These are phyloP conservation scores for Microsporum ferrugineum DNA, from an alignment of 2,329 filamentous ascomycete species.

Conservation along the genomic window DNA sequence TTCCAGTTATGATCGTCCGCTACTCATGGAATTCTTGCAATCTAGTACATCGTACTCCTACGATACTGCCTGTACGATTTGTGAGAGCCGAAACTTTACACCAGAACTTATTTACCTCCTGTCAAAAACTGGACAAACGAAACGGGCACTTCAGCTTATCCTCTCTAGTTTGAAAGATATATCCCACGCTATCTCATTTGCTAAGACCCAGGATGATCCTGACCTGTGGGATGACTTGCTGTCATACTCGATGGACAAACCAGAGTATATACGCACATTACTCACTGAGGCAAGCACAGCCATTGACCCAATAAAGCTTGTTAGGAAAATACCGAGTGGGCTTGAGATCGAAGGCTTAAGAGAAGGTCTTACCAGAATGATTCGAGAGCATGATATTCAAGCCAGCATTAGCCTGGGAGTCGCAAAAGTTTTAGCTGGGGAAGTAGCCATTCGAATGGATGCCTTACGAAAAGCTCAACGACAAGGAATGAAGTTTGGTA, in stretches of 20 bases:
- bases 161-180: conserved; percentile 89
- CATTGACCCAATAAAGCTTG: conserved; percentile 82
- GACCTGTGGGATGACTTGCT: conserved; percentile 93
- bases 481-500: conserved; percentile 79
- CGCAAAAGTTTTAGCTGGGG: conserved; percentile 71
- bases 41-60: conserved; percentile 80
- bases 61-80: conserved; percentile 59
- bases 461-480: conserved; percentile 67
- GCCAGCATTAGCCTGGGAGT: conserved; percentile 84
- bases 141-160: conserved; percentile 81
- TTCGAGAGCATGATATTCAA: conserved; percentile 93
- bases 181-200: conserved; percentile 83
- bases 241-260: conserved; percentile 95
- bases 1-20: conserved; percentile 63
- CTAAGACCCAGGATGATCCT: conserved; percentile 81
- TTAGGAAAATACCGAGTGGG: conserved; percentile 81
- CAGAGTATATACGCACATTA: conserved; percentile 80
- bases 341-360: conserved; percentile 83
- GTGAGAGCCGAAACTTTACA: conserved; percentile 68
- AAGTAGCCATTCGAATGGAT: conserved; percentile 75
- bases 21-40: conserved; percentile 81
- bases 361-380: conserved; percentile 78
- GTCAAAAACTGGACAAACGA: conserved; percentile 88
- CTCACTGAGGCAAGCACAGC: conserved; percentile 89
- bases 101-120: conserved; percentile 92